A percentile compares a stretch with the other conserved stretches of the same genome.
Evolutionary conservation across 345 rosid genomes (phyloP).

Genomic region (Aurinia saxatilis): DNA sequence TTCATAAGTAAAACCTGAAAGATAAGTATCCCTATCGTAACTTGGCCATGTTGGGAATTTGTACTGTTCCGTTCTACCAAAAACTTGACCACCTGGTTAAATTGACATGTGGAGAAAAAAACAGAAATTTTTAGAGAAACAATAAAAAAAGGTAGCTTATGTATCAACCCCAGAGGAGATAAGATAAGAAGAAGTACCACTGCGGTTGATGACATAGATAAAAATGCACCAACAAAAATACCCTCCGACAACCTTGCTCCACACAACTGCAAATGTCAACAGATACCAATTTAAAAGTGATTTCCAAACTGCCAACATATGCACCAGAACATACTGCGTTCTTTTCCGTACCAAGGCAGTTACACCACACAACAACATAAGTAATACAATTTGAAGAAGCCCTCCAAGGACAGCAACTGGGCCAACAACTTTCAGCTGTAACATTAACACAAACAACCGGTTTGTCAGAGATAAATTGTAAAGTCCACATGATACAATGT

Average conservation of each 20-base stretch:
- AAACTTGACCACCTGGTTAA: constrained; percentile 85
- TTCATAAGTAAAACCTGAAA: constrained; percentile 60
- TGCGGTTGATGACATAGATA: constrained; percentile 98
- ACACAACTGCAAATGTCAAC: constrained; percentile 56
- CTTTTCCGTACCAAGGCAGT: constrained; percentile 54
- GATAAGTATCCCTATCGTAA: constrained; percentile 91
- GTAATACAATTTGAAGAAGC: constrained; percentile 72
- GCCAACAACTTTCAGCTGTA: constrained; percentile 94
- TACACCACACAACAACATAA: constrained; percentile 72
- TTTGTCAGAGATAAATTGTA: not conserved
- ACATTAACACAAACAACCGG: constrained; percentile 19
- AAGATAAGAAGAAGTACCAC: constrained; percentile 59
- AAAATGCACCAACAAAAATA: constrained; percentile 85
- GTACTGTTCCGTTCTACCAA: constrained; percentile 66
- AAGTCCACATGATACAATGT: not conserved
- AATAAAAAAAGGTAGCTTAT: not conserved
- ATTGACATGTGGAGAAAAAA: constrained; percentile 11
- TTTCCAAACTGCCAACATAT: not conserved
- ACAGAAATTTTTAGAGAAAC: not conserved
- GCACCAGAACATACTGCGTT: constrained; percentile 5
- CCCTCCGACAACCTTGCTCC: constrained; percentile 98
- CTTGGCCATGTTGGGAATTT: constrained; percentile 91
- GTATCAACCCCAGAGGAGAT: not conserved
- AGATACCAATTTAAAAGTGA: not conserved
- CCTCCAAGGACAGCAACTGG: constrained; percentile 96